Percentiles rank a stretch among this genome's conserved stretches.
phyloP scores from a whole-genome alignment of 1,139 yeast species.

The Suhomyces yuchorum region DNA sequence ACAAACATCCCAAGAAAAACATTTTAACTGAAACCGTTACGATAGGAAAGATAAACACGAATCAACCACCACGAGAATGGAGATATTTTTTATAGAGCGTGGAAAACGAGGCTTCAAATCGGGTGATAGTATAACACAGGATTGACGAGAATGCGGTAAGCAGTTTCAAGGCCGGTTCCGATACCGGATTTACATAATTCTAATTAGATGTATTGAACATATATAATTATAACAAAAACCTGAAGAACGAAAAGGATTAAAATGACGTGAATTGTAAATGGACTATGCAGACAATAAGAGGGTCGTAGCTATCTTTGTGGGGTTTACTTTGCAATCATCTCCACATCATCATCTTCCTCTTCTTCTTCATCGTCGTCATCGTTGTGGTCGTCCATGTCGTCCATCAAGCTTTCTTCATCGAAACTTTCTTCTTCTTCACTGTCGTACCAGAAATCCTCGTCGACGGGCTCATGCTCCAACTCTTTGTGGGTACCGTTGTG shows the following conservation, averaged over 20 bases:
- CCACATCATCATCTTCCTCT: conserved; percentile 47
- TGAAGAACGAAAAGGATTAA: conserved; percentile 6
- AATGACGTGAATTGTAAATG: conserved; percentile 11
- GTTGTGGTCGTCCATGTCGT: conserved; percentile 55
- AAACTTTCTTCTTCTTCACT: conserved; percentile 57
- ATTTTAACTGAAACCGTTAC: background rate
- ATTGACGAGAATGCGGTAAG: background rate
- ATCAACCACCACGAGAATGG: background rate
- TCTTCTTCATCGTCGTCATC: conserved; percentile 62
- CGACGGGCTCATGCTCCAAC: conserved; percentile 66
- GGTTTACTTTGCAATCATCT: conserved; percentile 23
- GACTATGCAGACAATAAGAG: conserved; percentile 11
- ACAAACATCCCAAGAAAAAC: too few species aligned
- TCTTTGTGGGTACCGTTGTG: conserved; percentile 41
- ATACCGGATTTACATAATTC: background rate
- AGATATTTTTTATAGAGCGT: background rate
- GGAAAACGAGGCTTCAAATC: background rate
- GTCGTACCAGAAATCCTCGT: conserved; percentile 87
- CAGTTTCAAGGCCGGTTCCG: background rate
- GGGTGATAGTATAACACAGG: background rate
- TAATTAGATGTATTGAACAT: conserved; percentile 10
- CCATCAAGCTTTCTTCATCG: conserved; percentile 58
- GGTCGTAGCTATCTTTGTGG: conserved; percentile 5
- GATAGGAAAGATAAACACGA: background rate
- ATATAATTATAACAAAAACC: conserved; percentile 7